These are phyloP conservation scores for Reutealis trisperma DNA, from an alignment of 345 rosid genomes.

Conservation along the genomic window DNA sequence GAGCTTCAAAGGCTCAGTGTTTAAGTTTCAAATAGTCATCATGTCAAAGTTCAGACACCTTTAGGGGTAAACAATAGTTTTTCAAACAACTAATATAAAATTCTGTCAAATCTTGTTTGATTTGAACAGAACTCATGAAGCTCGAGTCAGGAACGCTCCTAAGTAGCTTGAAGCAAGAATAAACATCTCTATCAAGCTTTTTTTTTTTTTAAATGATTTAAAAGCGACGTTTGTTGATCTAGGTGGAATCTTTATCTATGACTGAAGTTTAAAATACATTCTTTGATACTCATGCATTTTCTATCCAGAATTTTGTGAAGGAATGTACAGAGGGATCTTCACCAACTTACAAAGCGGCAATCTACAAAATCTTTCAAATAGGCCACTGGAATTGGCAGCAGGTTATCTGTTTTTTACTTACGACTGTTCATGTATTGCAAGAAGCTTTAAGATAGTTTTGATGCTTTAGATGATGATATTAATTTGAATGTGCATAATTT, in stretches of 20 bases:
- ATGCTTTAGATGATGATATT: slow-evolving; percentile 4
- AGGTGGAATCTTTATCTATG: too few species aligned
- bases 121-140: neutral
- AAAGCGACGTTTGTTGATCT: neutral
- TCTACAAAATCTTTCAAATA: slow-evolving; percentile 33
- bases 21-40: neutral
- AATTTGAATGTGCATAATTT: neutral
- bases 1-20: neutral
- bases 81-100: neutral
- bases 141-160: neutral
- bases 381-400: slow-evolving; percentile 31
- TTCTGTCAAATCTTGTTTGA: neutral
- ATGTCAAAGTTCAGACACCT: neutral
- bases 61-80: neutral
- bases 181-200: neutral
- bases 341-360: slow-evolving; percentile 27
- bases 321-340: slow-evolving; percentile 32
- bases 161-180: neutral
- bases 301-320: slow-evolving; percentile 30
- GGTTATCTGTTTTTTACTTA: slow-evolving; percentile 34
- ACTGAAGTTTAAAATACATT: too few species aligned
- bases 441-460: neutral
- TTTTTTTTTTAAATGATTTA: neutral
- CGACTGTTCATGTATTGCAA: neutral
- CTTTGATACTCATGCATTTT: neutral